Evolutionary conservation across 371 early-diverging fungal species (phyloP).

Genomic region (Lichtheimia ramosa): DNA sequence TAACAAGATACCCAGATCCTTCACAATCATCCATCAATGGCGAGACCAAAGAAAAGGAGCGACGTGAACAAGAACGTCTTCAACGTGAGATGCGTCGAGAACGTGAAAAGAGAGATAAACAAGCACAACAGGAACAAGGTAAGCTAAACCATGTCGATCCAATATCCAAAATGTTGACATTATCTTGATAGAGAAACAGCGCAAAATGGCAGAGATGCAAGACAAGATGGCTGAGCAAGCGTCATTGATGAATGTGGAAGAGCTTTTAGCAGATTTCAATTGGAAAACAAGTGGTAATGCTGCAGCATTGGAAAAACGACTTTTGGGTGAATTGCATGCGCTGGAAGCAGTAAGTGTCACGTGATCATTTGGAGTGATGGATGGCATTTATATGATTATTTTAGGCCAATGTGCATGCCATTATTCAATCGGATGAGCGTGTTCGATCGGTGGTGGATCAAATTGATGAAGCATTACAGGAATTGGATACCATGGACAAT

Average conservation of each 20-base stretch:
- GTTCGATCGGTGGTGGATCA: constrained; percentile 80
- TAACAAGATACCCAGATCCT: too few relatives aligned
- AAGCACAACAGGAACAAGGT: constrained; percentile 32
- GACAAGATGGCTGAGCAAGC: constrained; percentile 51
- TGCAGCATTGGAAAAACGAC: constrained; percentile 64
- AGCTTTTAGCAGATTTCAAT: constrained; percentile 67
- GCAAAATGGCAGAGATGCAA: constrained; percentile 39
- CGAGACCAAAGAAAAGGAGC: constrained; percentile 10
- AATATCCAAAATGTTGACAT: neutral
- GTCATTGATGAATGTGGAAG: constrained; percentile 62
- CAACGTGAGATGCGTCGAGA: constrained; percentile 35
- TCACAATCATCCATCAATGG: too few relatives aligned
- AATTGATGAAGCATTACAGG: constrained; percentile 77
- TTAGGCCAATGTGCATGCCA: constrained; percentile 89
- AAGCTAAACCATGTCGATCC: neutral
- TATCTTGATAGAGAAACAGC: constrained; percentile 24
- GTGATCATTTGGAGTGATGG: neutral
- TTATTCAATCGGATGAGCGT: constrained; percentile 87
- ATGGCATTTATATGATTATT: neutral
- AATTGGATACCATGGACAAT: constrained; percentile 81
- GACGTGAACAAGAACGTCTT: constrained; percentile 32
- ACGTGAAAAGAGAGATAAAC: constrained; percentile 39
- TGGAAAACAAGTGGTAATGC: constrained; percentile 81
- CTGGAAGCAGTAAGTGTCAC: constrained; percentile 65
- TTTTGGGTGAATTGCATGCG: constrained; percentile 68